Percentiles rank a stretch among this genome's conserved stretches.
These are phyloP conservation scores for Biancaea sappan DNA, from an alignment of 306 rosid genomes.

Conservation along the genomic window DNA sequence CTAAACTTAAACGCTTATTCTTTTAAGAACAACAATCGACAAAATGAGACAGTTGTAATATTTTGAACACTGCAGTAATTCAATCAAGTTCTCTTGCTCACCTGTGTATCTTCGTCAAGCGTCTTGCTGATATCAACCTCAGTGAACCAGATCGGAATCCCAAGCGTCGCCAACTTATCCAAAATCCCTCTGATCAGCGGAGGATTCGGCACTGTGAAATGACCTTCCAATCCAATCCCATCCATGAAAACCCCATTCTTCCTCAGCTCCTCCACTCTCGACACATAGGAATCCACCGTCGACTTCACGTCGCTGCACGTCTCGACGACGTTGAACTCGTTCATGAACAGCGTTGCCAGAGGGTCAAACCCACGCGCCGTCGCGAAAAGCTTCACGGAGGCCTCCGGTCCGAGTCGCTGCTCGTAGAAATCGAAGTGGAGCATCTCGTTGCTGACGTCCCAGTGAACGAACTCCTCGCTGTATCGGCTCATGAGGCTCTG, in stretches of 20 bases:
- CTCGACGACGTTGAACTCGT: slow-evolving; percentile 92
- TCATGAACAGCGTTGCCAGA: slow-evolving; percentile 77
- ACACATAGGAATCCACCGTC: slow-evolving; percentile 68
- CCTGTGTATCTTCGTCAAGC: slow-evolving; percentile 63
- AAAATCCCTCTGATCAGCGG: slow-evolving; percentile 78
- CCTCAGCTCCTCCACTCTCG: slow-evolving; percentile 53
- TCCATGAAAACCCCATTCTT: slow-evolving; percentile 69
- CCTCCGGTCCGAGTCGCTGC: slow-evolving; percentile 66
- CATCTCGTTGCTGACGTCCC: slow-evolving; percentile 98
- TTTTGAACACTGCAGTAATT: too few relatives aligned
- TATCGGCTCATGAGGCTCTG: slow-evolving; percentile 70
- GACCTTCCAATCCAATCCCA: slow-evolving; percentile 93
- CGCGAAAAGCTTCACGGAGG: slow-evolving; percentile 66
- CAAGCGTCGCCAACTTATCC: slow-evolving; percentile 84
- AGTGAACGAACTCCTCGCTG: slow-evolving; percentile 78
- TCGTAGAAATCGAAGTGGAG: slow-evolving; percentile 95
- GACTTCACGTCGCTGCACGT: slow-evolving; percentile 79
- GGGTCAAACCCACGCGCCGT: slow-evolving; percentile 79
- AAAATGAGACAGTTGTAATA: too few relatives aligned
- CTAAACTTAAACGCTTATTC: too few relatives aligned
- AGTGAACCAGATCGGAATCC: slow-evolving; percentile 89
- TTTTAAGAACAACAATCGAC: too few relatives aligned
- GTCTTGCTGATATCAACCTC: slow-evolving; percentile 83
- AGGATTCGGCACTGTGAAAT: slow-evolving; percentile 70
- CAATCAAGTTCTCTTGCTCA: slow-evolving; percentile 21